A percentile compares a stretch with the other conserved stretches of the same genome.
Conservation (phyloP, 2,329 filamentous ascomycete species). For the Cercospora zeina region DNA sequence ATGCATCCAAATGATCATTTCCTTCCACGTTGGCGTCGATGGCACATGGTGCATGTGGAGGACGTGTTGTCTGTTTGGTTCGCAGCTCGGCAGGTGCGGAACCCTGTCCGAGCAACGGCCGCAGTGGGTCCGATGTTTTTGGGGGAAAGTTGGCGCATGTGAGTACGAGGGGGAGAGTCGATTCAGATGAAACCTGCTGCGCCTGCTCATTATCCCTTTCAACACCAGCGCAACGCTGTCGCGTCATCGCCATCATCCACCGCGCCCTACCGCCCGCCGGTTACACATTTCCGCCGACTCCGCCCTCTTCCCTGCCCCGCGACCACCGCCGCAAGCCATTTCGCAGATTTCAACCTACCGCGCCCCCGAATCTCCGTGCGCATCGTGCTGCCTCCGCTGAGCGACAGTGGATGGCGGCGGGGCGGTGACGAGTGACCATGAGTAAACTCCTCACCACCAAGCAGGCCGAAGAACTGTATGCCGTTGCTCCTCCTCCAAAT, state of each 20-base stretch:
- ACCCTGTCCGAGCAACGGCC: constrained; percentile 2
- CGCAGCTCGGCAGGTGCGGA: neutral
- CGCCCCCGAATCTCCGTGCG: neutral
- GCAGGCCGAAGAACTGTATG: constrained; percentile 87
- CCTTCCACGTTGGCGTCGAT: neutral
- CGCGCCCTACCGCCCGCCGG: neutral
- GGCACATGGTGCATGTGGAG: neutral
- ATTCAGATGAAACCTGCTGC: neutral
- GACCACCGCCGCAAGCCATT: neutral
- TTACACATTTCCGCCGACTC: neutral
- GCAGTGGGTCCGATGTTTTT: constrained; percentile 1
- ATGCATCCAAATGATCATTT: too few relatives aligned
- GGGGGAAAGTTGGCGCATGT: neutral
- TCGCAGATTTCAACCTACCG: neutral
- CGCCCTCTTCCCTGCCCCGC: neutral
- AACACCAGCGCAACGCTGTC: neutral
- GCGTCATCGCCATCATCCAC: neutral
- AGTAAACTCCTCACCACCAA: constrained; percentile 72
- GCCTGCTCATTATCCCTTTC: neutral
- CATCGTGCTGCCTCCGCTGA: constrained; percentile 16
- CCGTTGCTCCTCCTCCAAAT: constrained; percentile 33
- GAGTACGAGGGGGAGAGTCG: constrained; percentile 1
- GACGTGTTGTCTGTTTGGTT: neutral
- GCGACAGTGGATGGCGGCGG: constrained; percentile 21
- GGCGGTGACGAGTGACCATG: constrained; percentile 54